Evolutionary conservation across 495 filamentous ascomycete genomes (phyloP).

Genomic region (Neohortaea acidophila): DNA sequence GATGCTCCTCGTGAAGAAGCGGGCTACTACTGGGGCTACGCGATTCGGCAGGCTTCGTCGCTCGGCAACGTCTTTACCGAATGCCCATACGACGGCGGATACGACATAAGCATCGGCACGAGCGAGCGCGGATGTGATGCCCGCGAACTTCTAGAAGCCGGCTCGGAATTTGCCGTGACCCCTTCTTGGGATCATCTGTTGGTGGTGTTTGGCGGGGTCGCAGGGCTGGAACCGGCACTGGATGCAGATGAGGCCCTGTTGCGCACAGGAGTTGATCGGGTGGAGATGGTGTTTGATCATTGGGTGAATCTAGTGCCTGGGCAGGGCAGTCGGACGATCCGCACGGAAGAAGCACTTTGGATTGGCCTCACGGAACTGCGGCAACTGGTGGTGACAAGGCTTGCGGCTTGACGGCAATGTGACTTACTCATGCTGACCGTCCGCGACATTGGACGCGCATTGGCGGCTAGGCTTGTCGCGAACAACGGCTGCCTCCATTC

Average conservation of each 20-base stretch:
- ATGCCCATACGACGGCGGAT: slow-evolving; percentile 23
- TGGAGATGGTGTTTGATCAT: slow-evolving; percentile 54
- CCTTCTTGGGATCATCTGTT: slow-evolving; percentile 48
- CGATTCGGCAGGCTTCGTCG: slow-evolving; percentile 39
- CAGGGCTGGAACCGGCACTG: slow-evolving; percentile 54
- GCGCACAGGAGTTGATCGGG: slow-evolving; percentile 32
- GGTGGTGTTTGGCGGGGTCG: slow-evolving; percentile 57
- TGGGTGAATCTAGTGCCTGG: slow-evolving; percentile 63
- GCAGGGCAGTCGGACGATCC: slow-evolving; percentile 61
- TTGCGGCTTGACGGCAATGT: slow-evolving; percentile 1
- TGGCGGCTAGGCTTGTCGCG: no score
- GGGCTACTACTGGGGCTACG: slow-evolving; percentile 70
- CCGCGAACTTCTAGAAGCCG: slow-evolving; percentile 7
- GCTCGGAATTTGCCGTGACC: neutral
- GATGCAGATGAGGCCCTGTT: slow-evolving; percentile 44
- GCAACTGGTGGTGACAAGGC: slow-evolving; percentile 28
- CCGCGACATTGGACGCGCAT: no score
- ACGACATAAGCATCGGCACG: slow-evolving; percentile 53
- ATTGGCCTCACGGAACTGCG: slow-evolving; percentile 47
- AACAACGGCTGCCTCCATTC: no score
- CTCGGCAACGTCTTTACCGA: slow-evolving; percentile 51
- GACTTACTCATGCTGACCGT: no score
- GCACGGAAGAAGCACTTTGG: slow-evolving; percentile 67
- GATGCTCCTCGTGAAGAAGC: slow-evolving; percentile 44
- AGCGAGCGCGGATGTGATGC: slow-evolving; percentile 52